These are phyloP conservation scores for Colletotrichum falcatum DNA, from an alignment of 2,329 filamentous ascomycete genomes.

Conservation along the genomic window DNA sequence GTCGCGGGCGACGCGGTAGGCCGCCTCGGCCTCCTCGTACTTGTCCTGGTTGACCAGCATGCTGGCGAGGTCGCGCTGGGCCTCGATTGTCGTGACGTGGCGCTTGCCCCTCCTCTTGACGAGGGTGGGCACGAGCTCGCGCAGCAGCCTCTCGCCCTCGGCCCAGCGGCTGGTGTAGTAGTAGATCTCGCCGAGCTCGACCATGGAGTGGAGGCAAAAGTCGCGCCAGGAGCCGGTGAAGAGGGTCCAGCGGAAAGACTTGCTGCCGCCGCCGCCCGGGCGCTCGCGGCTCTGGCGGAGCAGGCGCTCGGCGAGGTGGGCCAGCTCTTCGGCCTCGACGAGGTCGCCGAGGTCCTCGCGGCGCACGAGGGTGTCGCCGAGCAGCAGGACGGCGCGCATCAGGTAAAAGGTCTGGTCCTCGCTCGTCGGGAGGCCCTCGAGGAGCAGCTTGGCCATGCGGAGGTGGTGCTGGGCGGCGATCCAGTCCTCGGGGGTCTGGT, in stretches of 20 bases:
- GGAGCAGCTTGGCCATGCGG: conserved; percentile 36
- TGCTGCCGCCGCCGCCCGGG: too few species aligned
- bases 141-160: conserved; percentile 42
- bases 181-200: conserved; percentile 44
- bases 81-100: conserved; percentile 42
- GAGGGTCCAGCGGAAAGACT: conserved; percentile 34
- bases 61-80: conserved; percentile 42
- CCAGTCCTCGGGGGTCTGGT: conserved; percentile 41
- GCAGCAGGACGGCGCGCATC: conserved; percentile 41
- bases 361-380: conserved; percentile 42
- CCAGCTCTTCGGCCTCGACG: conserved; percentile 37
- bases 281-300: conserved; percentile 29
- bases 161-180: conserved; percentile 43
- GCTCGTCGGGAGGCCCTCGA: conserved; percentile 33
- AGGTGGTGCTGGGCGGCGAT: conserved; percentile 36
- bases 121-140: conserved; percentile 39
- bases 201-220: conserved; percentile 43
- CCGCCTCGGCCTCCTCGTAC: conserved; percentile 37
- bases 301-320: conserved; percentile 35
- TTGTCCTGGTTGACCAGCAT: conserved; percentile 43
- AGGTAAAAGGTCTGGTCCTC: conserved; percentile 41
- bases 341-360: conserved; percentile 41
- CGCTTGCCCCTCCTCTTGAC: conserved; percentile 36
- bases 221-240: conserved; percentile 40
- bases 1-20: conserved; percentile 40